Percentiles rank a stretch among this genome's conserved stretches.
Evolutionary conservation across 1,139 yeast species (phyloP).

Genomic region (Pichia sp.): DNA sequence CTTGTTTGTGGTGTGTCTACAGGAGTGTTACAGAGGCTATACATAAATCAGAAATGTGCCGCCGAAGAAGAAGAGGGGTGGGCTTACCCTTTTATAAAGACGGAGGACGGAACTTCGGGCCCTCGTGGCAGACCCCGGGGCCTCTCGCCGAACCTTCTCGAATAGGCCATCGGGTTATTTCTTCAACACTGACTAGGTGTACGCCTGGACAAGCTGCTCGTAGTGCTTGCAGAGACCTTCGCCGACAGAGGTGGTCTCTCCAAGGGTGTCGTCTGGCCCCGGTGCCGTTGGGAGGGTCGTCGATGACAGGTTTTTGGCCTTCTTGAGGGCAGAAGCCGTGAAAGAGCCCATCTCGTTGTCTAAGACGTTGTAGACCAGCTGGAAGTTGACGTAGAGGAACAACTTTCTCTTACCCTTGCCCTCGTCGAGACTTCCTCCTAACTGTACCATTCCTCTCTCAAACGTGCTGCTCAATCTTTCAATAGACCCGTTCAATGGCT

Average conservation of each 20-base stretch:
- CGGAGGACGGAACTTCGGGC: too few relatives aligned
- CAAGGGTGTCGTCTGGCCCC: background rate
- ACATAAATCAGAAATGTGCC: too few relatives aligned
- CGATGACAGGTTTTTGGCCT: background rate
- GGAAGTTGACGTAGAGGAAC: conserved; percentile 77
- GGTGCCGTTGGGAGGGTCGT: background rate
- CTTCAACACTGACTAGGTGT: background rate
- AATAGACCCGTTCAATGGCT: conserved; percentile 73
- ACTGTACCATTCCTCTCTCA: conserved; percentile 71
- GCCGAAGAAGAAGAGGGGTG: too few relatives aligned
- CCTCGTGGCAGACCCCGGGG: too few relatives aligned
- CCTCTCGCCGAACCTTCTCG: background rate
- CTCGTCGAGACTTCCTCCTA: conserved; percentile 21
- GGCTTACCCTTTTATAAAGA: too few relatives aligned
- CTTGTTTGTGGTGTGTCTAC: too few relatives aligned
- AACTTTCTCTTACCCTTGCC: conserved; percentile 47
- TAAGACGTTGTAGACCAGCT: conserved; percentile 49
- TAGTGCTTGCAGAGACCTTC: conserved; percentile 11
- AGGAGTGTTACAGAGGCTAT: background rate
- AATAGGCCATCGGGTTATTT: too few relatives aligned
- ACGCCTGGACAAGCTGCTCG: conserved; percentile 7
- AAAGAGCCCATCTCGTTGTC: conserved; percentile 25
- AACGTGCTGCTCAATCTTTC: conserved; percentile 72
- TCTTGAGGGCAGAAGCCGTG: background rate
- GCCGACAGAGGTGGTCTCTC: background rate